Conservation (phyloP, 2,329 filamentous ascomycete species). For the Pseudopyrenochaeta lycopersici region DNA sequence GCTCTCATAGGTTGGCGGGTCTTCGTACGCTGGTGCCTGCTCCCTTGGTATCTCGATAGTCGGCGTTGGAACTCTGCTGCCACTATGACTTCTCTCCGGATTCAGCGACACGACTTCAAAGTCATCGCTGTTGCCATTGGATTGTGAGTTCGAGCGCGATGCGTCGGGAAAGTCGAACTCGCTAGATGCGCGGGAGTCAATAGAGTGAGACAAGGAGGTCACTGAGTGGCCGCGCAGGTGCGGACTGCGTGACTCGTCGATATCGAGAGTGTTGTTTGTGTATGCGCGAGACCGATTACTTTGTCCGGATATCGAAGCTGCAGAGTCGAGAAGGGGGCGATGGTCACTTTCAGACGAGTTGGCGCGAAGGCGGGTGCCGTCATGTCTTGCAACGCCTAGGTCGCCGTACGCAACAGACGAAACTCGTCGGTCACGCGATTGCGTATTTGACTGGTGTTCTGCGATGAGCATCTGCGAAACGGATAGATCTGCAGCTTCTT, state of each 20-base stretch:
- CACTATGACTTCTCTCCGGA: constrained; percentile 45
- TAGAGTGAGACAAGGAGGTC: constrained; percentile 50
- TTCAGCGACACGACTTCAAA: constrained; percentile 55
- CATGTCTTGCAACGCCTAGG: constrained; percentile 77
- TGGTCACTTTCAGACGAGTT: constrained; percentile 78
- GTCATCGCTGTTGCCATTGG: constrained; percentile 41
- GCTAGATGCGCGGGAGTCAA: constrained; percentile 49
- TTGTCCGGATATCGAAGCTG: constrained; percentile 67
- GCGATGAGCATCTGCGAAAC: constrained; percentile 59
- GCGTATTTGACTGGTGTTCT: constrained; percentile 64
- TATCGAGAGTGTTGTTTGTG: constrained; percentile 36
- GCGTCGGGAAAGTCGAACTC: constrained; percentile 44
- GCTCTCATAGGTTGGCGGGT: constrained; percentile 60
- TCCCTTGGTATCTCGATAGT: constrained; percentile 40
- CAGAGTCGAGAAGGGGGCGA: constrained; percentile 74
- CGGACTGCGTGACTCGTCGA: constrained; percentile 24
- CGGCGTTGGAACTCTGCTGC: constrained; percentile 30
- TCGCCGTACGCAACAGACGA: constrained; percentile 81
- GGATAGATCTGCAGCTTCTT: constrained; percentile 51
- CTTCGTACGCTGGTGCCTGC: constrained; percentile 53
- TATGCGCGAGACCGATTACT: constrained; percentile 33
- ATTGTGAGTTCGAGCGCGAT: constrained; percentile 25
- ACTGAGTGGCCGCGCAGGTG: constrained; percentile 56
- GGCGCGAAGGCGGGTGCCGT: constrained; percentile 77
- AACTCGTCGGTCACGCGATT: constrained; percentile 71